Percentiles rank a stretch among this genome's conserved stretches.
phyloP scores from a whole-genome alignment of 805 yeast genomes.

The Saturnispora halmiae region DNA sequence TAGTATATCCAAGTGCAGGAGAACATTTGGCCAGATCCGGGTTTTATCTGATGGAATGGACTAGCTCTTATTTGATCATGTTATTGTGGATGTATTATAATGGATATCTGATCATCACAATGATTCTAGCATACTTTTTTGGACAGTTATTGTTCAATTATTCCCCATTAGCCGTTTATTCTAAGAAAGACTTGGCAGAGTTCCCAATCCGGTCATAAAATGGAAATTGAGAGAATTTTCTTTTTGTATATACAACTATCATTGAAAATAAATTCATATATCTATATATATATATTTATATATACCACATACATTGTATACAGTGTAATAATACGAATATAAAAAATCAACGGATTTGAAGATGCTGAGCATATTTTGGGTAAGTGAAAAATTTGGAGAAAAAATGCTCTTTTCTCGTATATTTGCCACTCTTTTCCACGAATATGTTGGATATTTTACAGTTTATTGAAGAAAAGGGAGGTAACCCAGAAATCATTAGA shows the following conservation, averaged over 20 bases:
- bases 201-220: constrained; percentile 7
- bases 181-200: constrained; percentile 6
- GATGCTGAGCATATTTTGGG: not conserved
- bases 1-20: constrained; percentile 32
- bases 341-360: no score
- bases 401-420: not conserved
- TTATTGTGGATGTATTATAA: constrained; percentile 68
- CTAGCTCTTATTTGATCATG: constrained; percentile 57
- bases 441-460: constrained; percentile 84
- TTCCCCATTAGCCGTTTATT: constrained; percentile 20
- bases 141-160: constrained; percentile 44
- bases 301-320: no score
- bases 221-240: no score
- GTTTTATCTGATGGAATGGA: constrained; percentile 52
- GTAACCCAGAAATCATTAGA: constrained; percentile 83
- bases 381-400: not conserved
- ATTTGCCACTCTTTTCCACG: not conserved
- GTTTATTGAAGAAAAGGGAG: constrained; percentile 94
- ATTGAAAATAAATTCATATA: no score
- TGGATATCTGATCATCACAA: constrained; percentile 56
- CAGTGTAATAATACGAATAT: no score
- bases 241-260: no score
- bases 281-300: no score
- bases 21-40: constrained; percentile 45
- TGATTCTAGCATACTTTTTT: constrained; percentile 51